Conservation (phyloP, 441 rosid species). For the Erodium texanum region DNA sequence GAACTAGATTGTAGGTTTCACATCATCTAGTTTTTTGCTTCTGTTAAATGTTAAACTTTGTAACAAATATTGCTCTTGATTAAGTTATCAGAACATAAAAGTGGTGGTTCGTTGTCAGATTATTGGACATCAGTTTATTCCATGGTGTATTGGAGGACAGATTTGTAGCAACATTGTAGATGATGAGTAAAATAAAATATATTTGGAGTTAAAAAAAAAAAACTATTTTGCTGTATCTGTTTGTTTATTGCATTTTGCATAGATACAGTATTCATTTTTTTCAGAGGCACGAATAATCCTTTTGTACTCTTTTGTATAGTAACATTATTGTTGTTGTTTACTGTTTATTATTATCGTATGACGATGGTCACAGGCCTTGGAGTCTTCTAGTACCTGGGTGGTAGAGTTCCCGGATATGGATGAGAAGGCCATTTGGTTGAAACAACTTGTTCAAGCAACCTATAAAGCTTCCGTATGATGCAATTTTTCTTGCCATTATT, state of each 20-base stretch:
- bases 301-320: not conserved
- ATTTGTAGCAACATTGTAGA: not conserved
- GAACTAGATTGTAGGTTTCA: not conserved
- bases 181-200: not conserved
- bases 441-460: constrained; percentile 80
- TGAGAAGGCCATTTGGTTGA: constrained; percentile 76
- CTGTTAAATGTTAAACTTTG: not conserved
- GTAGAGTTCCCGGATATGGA: constrained; percentile 69
- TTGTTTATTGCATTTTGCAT: not conserved
- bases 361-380: constrained; percentile 53
- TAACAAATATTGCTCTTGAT: not conserved
- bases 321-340: not conserved
- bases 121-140: not conserved
- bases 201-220: not conserved
- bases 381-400: constrained; percentile 90
- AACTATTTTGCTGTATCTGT: not conserved
- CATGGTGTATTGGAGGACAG: not conserved
- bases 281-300: not conserved
- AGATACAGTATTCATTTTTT: not conserved
- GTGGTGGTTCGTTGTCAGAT: not conserved
- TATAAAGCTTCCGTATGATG: constrained; percentile 89
- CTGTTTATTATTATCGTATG: not conserved
- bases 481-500: constrained; percentile 1
- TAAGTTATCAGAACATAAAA: not conserved
- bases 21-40: not conserved